These are phyloP conservation scores for Acanthamoeba polyphaga DNA, from an alignment of 208 protist genomes.

Conservation along the genomic window DNA sequence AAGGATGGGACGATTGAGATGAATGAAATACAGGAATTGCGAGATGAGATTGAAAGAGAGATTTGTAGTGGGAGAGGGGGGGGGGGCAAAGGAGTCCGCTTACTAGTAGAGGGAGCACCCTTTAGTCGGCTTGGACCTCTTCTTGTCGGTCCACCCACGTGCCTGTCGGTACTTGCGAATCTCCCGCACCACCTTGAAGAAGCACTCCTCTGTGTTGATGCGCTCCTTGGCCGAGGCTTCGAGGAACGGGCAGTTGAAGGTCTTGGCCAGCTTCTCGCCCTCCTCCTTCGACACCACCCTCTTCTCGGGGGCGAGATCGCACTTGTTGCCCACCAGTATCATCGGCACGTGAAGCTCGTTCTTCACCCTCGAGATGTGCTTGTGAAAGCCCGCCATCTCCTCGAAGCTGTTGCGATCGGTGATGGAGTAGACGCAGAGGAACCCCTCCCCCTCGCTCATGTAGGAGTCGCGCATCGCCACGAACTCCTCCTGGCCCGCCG, in stretches of 20 bases:
- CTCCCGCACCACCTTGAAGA: conserved; percentile 89
- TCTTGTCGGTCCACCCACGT: too few species aligned
- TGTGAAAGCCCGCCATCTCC: neutral
- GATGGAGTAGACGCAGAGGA: conserved; percentile 79
- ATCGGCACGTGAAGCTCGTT: neutral
- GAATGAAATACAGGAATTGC: too few species aligned
- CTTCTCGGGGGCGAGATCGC: conserved; percentile 57
- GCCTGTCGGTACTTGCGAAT: neutral
- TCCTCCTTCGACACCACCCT: conserved; percentile 84
- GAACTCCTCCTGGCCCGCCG: conserved; percentile 39
- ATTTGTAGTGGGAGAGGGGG: too few species aligned
- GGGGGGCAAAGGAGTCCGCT: too few species aligned
- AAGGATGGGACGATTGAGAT: too few species aligned
- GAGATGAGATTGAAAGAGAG: too few species aligned
- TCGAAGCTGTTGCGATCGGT: conserved; percentile 6
- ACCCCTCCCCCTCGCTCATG: conserved; percentile 81
- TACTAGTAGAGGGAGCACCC: too few species aligned
- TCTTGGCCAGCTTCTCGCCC: conserved; percentile 86
- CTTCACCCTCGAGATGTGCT: conserved; percentile 17
- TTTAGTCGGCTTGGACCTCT: too few species aligned
- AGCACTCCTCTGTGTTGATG: conserved; percentile 90
- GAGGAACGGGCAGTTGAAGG: conserved; percentile 79
- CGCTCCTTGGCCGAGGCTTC: conserved; percentile 89
- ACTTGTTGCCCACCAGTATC: conserved; percentile 61
- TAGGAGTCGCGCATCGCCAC: conserved; percentile 66